A percentile compares a stretch with the other conserved stretches of the same genome.
Evolutionary conservation across 306 rosid genomes (phyloP).

Genomic region (Lablab purpureus): DNA sequence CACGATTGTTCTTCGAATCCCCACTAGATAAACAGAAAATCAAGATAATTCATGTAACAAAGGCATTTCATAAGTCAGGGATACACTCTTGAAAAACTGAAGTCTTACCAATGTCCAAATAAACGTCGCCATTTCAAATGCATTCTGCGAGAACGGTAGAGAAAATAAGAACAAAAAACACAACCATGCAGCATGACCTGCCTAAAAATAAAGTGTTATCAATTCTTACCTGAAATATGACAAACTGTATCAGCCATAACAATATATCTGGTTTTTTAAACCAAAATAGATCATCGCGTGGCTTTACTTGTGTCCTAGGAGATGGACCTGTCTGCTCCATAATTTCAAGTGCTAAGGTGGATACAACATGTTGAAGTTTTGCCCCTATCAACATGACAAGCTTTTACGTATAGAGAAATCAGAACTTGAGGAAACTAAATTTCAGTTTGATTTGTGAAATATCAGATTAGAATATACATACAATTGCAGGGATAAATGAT

Average conservation of each 20-base stretch:
- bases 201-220: conserved; percentile 12
- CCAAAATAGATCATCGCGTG: conserved; percentile 90
- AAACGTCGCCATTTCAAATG: conserved; percentile 96
- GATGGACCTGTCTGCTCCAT: conserved; percentile 69
- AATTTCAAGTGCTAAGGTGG: conserved; percentile 88
- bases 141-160: conserved; percentile 67
- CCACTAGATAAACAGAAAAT: conserved; percentile 66
- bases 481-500: conserved; percentile 94
- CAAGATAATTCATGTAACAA: conserved; percentile 14
- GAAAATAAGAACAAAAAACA: conserved; percentile 36
- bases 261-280: conserved; percentile 82
- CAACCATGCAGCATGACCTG: not conserved
- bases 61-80: not conserved
- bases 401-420: conserved; percentile 57
- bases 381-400: conserved; percentile 96
- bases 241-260: conserved; percentile 86
- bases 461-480: conserved; percentile 54
- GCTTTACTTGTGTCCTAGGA: conserved; percentile 76
- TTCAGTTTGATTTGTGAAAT: conserved; percentile 39
- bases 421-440: conserved; percentile 26
- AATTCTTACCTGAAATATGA: conserved; percentile 83
- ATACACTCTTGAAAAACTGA: conserved; percentile 22
- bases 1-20: conserved; percentile 76
- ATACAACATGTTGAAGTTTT: conserved; percentile 96
- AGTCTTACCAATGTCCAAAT: conserved; percentile 92